Conservation (phyloP, 2,329 filamentous ascomycete genomes). For the Corynespora cassiicola region DNA sequence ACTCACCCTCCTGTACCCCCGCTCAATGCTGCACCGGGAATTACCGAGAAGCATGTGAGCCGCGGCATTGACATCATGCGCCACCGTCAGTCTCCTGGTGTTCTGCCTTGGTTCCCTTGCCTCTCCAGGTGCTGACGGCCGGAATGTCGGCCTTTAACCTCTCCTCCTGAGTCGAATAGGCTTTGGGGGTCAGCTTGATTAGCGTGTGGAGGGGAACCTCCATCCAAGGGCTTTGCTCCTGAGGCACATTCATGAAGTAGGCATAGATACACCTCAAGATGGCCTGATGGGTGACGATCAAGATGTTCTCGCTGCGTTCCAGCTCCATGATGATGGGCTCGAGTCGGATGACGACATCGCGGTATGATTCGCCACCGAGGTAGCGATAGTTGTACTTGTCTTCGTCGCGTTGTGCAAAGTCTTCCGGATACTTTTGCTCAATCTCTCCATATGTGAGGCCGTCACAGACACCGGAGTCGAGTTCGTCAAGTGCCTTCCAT, state of each 20-base stretch:
- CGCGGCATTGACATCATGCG: conserved; percentile 10
- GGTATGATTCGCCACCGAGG: conserved; percentile 92
- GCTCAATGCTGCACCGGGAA: no score
- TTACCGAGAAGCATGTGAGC: no score
- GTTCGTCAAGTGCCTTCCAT: conserved; percentile 98
- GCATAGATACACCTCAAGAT: conserved; percentile 97
- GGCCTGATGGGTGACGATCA: conserved; percentile 97
- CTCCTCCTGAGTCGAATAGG: conserved; percentile 91
- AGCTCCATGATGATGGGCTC: conserved; percentile 99
- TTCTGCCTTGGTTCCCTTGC: conserved; percentile 90
- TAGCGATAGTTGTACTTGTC: conserved; percentile 99
- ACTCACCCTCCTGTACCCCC: no score
- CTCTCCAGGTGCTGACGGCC: conserved; percentile 94
- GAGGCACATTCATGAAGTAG: conserved; percentile 97
- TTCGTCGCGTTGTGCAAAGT: conserved; percentile 93
- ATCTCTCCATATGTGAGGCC: conserved; percentile 97
- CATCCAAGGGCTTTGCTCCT: conserved; percentile 96
- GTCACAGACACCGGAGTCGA: conserved; percentile 95
- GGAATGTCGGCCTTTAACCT: conserved; percentile 89
- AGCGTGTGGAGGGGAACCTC: conserved; percentile 95
- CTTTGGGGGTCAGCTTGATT: conserved; percentile 93
- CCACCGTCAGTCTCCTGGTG: conserved; percentile 64
- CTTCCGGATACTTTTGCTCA: conserved; percentile 86
- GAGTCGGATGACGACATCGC: conserved; percentile 94
- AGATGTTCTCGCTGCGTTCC: conserved; percentile 92